Evolutionary conservation across 176 grass and related monocot species (phyloP).

Genomic region (Luzula sylvatica): DNA sequence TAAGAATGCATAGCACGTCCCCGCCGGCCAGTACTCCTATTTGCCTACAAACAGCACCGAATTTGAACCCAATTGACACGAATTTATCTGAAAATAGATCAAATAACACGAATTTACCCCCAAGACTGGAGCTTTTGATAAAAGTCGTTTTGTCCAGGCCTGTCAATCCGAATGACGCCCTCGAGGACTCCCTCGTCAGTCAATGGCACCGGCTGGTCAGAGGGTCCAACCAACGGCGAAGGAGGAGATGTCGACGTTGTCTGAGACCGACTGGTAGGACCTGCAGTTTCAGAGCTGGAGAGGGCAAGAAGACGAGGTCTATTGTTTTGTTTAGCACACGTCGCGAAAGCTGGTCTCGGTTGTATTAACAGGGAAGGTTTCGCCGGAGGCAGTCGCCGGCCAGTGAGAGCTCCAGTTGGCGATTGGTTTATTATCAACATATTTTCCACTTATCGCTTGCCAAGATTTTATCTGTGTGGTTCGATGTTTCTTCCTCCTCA

Average conservation of each 20-base stretch:
- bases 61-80: background rate
- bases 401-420: slow-evolving; percentile 67
- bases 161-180: slow-evolving; percentile 77
- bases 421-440: slow-evolving; percentile 82
- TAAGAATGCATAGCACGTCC: slow-evolving; percentile 69
- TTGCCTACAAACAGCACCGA: slow-evolving; percentile 31
- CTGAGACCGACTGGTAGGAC: slow-evolving; percentile 8
- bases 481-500: no score
- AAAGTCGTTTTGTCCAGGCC: slow-evolving; percentile 16
- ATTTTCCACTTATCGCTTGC: background rate
- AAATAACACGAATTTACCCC: slow-evolving; percentile 36
- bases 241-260: slow-evolving; percentile 24
- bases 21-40: slow-evolving; percentile 61
- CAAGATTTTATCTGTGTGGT: no score
- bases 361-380: slow-evolving; percentile 13
- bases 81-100: background rate
- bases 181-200: slow-evolving; percentile 56
- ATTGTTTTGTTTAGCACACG: slow-evolving; percentile 16
- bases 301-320: slow-evolving; percentile 19
- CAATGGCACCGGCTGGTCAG: slow-evolving; percentile 8
- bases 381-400: slow-evolving; percentile 39
- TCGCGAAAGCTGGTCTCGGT: slow-evolving; percentile 45
- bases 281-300: slow-evolving; percentile 14
- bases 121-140: slow-evolving; percentile 68
- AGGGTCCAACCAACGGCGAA: slow-evolving; percentile 7